Conservation (phyloP, 345 rosid genomes). For the Linum tenue region DNA sequence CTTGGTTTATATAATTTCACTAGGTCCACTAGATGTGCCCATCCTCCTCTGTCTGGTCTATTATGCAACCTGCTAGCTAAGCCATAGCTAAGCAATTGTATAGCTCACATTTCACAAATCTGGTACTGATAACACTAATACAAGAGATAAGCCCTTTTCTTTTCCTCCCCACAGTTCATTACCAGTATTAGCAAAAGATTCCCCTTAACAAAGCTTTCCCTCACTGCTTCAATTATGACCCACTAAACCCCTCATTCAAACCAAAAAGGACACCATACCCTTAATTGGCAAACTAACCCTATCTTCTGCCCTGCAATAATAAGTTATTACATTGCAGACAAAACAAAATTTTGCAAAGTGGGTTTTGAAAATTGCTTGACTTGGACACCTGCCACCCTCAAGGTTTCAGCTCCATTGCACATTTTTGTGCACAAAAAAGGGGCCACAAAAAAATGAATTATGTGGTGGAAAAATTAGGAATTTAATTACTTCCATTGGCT, state of each 20-base stretch:
- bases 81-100: slow-evolving; percentile 6
- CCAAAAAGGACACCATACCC: too few species aligned
- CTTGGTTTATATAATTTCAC: not conserved
- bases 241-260: too few species aligned
- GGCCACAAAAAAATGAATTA: too few species aligned
- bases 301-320: too few species aligned
- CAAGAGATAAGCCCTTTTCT: not conserved
- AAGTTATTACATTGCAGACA: too few species aligned
- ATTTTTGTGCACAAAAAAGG: too few species aligned
- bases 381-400: too few species aligned
- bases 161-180: not conserved
- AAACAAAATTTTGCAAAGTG: too few species aligned
- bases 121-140: not conserved
- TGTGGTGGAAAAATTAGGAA: not conserved
- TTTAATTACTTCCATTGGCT: not conserved
- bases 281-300: too few species aligned
- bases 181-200: slow-evolving; percentile 21
- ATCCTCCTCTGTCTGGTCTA: slow-evolving; percentile 30
- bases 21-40: slow-evolving; percentile 18
- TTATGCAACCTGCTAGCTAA: slow-evolving; percentile 25
- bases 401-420: too few species aligned
- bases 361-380: too few species aligned
- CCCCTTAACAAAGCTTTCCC: slow-evolving; percentile 19
- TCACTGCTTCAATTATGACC: not conserved
- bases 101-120: not conserved